These are phyloP conservation scores for Linum trigynum DNA, from an alignment of 345 rosid genomes.

Conservation along the genomic window DNA sequence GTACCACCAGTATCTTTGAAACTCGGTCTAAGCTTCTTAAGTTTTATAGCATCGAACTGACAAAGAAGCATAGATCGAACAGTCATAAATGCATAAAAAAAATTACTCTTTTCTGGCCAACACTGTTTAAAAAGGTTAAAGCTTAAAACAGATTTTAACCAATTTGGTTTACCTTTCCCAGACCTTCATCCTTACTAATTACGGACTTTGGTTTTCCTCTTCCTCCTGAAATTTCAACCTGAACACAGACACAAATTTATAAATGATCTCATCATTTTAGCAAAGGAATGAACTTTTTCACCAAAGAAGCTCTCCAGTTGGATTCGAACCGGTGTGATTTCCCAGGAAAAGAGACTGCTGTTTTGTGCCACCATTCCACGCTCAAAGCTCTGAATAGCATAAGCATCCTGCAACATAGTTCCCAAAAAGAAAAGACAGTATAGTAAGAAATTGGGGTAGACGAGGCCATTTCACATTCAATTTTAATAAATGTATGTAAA, in stretches of 20 bases:
- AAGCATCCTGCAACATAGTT: slow-evolving; percentile 27
- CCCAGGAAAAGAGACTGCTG: slow-evolving; percentile 21
- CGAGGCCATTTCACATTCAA: not conserved
- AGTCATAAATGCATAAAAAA: not conserved
- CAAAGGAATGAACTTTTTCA: not conserved
- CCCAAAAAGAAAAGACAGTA: too few species aligned
- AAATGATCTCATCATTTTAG: not conserved
- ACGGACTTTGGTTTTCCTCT: slow-evolving; percentile 12
- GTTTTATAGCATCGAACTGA: slow-evolving; percentile 26
- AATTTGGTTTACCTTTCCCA: slow-evolving; percentile 18
- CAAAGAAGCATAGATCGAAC: not conserved
- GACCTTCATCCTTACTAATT: slow-evolving; percentile 22
- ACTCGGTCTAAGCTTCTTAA: slow-evolving; percentile 14
- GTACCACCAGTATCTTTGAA: slow-evolving; percentile 8
- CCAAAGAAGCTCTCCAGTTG: not conserved
- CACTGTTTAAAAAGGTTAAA: not conserved
- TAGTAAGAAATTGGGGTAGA: too few species aligned
- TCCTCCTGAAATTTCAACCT: slow-evolving; percentile 24
- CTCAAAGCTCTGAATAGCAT: slow-evolving; percentile 23
- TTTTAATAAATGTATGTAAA: not conserved
- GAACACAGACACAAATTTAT: not conserved
- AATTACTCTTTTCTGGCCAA: not conserved
- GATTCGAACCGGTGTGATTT: slow-evolving; percentile 20
- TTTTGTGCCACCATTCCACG: slow-evolving; percentile 20
- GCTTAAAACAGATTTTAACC: too few species aligned